phyloP scores from a whole-genome alignment of 1,284 basidiomycete species.

The Xanthoconium separans region DNA sequence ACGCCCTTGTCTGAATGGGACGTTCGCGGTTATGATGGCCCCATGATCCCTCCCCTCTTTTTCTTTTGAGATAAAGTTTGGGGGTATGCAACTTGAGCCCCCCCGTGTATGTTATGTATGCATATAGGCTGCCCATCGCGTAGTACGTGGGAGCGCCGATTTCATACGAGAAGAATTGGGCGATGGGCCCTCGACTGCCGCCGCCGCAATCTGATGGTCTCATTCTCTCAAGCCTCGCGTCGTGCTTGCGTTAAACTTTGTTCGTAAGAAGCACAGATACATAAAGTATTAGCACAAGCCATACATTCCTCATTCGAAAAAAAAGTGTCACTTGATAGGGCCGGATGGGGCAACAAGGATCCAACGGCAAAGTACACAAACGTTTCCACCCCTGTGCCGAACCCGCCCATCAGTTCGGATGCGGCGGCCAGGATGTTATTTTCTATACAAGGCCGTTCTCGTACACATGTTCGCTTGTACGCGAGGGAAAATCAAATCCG shows the following conservation, averaged over 20 bases:
- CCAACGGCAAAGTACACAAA: neutral
- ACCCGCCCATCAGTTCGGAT: neutral
- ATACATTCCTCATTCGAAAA: neutral
- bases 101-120: neutral
- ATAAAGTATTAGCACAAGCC: too few species aligned
- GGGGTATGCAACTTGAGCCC: slow-evolving; percentile 1
- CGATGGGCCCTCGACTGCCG: too few species aligned
- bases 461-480: slow-evolving; percentile 8
- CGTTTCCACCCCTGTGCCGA: neutral
- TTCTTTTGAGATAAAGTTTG: neutral
- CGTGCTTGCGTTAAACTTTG: too few species aligned
- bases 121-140: too few species aligned
- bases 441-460: neutral
- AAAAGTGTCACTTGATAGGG: neutral
- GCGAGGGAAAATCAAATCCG: slow-evolving; percentile 21
- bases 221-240: too few species aligned
- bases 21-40: too few species aligned
- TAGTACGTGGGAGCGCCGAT: slow-evolving; percentile 4
- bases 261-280: neutral
- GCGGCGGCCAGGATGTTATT: too few species aligned
- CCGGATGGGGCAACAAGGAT: neutral
- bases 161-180: too few species aligned
- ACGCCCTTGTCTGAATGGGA: neutral
- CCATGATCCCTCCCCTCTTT: too few species aligned
- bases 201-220: too few species aligned